phyloP scores from a whole-genome alignment of 768 basidiomycete species.

The Strobilomyces echinocephalus region DNA sequence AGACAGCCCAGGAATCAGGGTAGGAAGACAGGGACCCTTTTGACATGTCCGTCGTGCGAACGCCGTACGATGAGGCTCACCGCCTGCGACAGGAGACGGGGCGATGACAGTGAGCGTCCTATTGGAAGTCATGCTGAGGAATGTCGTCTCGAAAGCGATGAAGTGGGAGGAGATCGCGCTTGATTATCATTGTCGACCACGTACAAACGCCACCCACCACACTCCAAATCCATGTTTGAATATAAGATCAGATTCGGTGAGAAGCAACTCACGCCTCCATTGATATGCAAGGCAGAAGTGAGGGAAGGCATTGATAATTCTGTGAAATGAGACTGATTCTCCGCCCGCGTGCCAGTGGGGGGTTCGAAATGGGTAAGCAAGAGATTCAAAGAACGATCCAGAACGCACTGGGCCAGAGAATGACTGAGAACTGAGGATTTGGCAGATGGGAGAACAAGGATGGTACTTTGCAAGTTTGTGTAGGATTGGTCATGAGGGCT shows the following conservation, averaged over 20 bases:
- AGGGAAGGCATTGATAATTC: constrained; percentile 13
- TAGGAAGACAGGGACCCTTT: neutral
- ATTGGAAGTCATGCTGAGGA: neutral
- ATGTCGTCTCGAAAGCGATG: constrained; percentile 1
- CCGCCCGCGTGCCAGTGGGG: constrained; percentile 29
- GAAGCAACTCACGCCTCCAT: constrained; percentile 15
- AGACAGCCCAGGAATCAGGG: constrained; percentile 19
- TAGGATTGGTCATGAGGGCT: constrained; percentile 6
- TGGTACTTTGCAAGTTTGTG: constrained; percentile 1
- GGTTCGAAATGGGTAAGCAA: constrained; percentile 18
- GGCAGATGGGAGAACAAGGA: constrained; percentile 8
- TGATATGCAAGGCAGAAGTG: constrained; percentile 24
- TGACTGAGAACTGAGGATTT: neutral
- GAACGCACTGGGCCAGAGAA: neutral
- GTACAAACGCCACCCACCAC: constrained; percentile 19
- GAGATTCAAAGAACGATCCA: constrained; percentile 1
- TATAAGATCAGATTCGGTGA: constrained; percentile 18
- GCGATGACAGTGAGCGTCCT: neutral
- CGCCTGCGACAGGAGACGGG: neutral
- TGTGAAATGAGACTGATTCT: constrained; percentile 27
- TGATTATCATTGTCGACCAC: constrained; percentile 22
- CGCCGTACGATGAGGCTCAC: neutral
- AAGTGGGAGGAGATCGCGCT: neutral
- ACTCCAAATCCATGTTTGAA: constrained; percentile 2
- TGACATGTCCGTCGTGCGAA: neutral